A percentile compares a stretch with the other conserved stretches of the same genome.
Evolutionary conservation across 2,329 filamentous ascomycete species (phyloP).

Genomic region (Cordyceps pruinosa): DNA sequence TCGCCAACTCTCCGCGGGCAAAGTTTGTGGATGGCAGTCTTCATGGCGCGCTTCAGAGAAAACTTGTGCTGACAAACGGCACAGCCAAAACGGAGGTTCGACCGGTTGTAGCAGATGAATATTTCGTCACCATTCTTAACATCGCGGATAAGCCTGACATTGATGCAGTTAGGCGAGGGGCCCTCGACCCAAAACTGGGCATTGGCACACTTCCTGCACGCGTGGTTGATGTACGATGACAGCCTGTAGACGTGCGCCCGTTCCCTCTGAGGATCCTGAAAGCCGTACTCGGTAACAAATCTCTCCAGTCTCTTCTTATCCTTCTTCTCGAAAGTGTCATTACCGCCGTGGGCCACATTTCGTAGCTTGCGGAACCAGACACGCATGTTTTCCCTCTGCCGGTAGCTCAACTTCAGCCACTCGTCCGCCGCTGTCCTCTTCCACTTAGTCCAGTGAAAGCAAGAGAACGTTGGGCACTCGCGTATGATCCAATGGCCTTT

Average conservation of each 20-base stretch:
- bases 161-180: constrained; percentile 15
- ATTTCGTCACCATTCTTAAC: constrained; percentile 27
- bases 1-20: background rate
- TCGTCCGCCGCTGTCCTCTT: background rate
- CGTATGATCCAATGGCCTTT: constrained; percentile 14
- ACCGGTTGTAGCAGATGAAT: constrained; percentile 30
- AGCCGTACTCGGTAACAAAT: constrained; percentile 23
- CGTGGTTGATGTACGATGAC: constrained; percentile 27
- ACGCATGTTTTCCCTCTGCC: constrained; percentile 1
- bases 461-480: constrained; percentile 17
- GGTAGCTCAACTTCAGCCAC: constrained; percentile 15
- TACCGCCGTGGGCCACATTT: constrained; percentile 1
- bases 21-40: background rate
- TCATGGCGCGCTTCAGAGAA: background rate
- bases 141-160: constrained; percentile 12
- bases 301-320: constrained; percentile 14
- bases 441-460: constrained; percentile 12
- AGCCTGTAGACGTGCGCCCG: constrained; percentile 17
- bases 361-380: constrained; percentile 14
- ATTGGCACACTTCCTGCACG: constrained; percentile 25
- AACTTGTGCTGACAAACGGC: constrained; percentile 12
- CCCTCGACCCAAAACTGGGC: constrained; percentile 16
- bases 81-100: constrained; percentile 23
- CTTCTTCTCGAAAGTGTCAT: background rate
- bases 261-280: constrained; percentile 12